These are phyloP conservation scores for Monascus purpureus DNA, from an alignment of 495 filamentous ascomycete species.

Conservation along the genomic window DNA sequence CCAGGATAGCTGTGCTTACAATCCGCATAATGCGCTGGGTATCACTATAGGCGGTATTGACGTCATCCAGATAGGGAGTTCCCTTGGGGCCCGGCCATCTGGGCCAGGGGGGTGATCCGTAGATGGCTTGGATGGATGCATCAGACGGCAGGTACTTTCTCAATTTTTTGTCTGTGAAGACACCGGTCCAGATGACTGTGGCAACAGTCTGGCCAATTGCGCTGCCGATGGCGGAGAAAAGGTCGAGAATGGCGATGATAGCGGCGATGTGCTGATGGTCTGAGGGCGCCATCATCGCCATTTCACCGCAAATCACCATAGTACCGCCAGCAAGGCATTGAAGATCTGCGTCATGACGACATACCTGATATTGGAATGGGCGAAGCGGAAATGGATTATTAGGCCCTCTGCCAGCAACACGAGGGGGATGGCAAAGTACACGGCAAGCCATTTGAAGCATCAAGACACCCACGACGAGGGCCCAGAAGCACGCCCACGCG, in stretches of 20 bases:
- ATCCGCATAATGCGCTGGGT: conserved; percentile 39
- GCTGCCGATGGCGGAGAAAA: conserved; percentile 48
- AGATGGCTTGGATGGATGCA: conserved; percentile 33
- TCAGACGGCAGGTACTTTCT: conserved; percentile 36
- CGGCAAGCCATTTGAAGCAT: conserved; percentile 35
- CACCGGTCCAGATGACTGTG: conserved; percentile 48
- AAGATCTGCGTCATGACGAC: conserved; percentile 61
- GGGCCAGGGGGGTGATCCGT: conserved; percentile 29
- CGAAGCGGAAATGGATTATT: conserved; percentile 50
- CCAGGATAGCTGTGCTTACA: conserved; percentile 28
- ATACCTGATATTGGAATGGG: conserved; percentile 41
- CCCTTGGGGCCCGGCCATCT: conserved; percentile 39
- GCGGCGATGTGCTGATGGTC: conserved; percentile 50
- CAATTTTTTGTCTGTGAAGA: conserved; percentile 36
- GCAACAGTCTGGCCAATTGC: conserved; percentile 48
- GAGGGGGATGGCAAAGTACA: conserved; percentile 44
- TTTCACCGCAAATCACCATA: conserved; percentile 46
- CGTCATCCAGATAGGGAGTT: conserved; percentile 32
- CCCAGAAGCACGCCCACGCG: conserved; percentile 30
- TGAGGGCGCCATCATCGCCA: conserved; percentile 49
- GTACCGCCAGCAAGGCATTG: conserved; percentile 47
- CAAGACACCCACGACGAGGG: conserved; percentile 30
- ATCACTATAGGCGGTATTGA: conserved; percentile 39
- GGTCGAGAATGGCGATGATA: conserved; percentile 44
- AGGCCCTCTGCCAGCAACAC: conserved; percentile 40